These are phyloP conservation scores for Conidiobolus incongruus DNA, from an alignment of 371 early-diverging fungal genomes.

Conservation along the genomic window DNA sequence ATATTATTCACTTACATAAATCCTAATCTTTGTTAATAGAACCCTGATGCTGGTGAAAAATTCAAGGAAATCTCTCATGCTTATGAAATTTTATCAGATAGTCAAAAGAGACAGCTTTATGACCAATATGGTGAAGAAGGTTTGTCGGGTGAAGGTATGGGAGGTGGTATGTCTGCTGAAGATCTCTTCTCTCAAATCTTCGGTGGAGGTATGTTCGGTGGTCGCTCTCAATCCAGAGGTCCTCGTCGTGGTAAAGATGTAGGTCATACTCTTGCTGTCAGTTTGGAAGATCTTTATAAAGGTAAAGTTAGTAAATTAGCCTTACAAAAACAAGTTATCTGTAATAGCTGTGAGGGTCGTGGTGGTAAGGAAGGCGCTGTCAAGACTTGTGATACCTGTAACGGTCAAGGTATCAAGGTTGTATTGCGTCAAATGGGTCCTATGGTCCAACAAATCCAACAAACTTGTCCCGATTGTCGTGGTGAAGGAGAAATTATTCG, in stretches of 20 bases:
- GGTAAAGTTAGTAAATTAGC: slow-evolving; percentile 69
- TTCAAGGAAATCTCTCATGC: slow-evolving; percentile 89
- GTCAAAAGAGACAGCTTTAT: slow-evolving; percentile 60
- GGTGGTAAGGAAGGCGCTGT: slow-evolving; percentile 51
- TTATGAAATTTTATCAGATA: slow-evolving; percentile 82
- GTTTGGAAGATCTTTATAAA: slow-evolving; percentile 67
- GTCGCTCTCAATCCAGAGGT: slow-evolving; percentile 26
- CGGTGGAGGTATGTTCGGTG: slow-evolving; percentile 35
- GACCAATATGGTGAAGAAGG: slow-evolving; percentile 81
- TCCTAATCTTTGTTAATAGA: slow-evolving; percentile 14
- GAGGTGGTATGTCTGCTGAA: slow-evolving; percentile 40
- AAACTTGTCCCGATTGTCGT: slow-evolving; percentile 35
- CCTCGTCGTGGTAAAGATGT: slow-evolving; percentile 59
- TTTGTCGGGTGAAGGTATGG: slow-evolving; percentile 26
- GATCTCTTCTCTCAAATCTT: slow-evolving; percentile 73
- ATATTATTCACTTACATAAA: slow-evolving; percentile 1
- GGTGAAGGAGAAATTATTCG: slow-evolving; percentile 48
- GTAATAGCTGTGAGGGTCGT: slow-evolving; percentile 47
- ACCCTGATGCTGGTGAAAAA: slow-evolving; percentile 47
- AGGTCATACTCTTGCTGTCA: slow-evolving; percentile 49
- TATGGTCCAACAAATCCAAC: slow-evolving; percentile 92
- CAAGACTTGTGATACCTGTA: slow-evolving; percentile 54
- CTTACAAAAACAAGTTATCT: slow-evolving; percentile 55
- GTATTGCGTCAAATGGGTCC: slow-evolving; percentile 86
- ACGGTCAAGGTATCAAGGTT: slow-evolving; percentile 75